Evolutionary conservation across 106 monocot species (phyloP).

Genomic region (Acorus gramineus): DNA sequence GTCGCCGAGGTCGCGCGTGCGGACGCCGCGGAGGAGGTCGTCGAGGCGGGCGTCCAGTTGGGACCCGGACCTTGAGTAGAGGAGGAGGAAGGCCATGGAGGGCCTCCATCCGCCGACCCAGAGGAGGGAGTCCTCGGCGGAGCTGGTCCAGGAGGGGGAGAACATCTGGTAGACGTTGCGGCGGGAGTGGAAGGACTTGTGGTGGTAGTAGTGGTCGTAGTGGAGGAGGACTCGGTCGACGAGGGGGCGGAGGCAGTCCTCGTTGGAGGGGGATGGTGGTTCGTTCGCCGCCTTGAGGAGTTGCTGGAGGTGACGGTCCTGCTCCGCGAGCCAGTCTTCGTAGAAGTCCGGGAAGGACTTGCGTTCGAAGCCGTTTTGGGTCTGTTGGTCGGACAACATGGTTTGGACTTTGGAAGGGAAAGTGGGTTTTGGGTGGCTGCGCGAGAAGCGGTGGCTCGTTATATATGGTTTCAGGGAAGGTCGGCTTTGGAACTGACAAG

Average conservation of each 20-base stretch:
- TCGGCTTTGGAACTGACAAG: too few relatives aligned
- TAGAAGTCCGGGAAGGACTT: slow-evolving; percentile 32
- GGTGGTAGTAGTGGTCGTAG: slow-evolving; percentile 59
- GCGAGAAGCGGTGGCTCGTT: too few relatives aligned
- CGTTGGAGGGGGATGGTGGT: neutral
- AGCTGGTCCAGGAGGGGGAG: slow-evolving; percentile 46
- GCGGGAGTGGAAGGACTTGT: slow-evolving; percentile 22
- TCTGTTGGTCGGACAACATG: too few relatives aligned
- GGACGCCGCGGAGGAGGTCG: slow-evolving; percentile 16
- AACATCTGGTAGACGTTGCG: slow-evolving; percentile 41
- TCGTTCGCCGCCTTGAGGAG: slow-evolving; percentile 20
- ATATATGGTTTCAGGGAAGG: too few relatives aligned
- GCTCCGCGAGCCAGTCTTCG: slow-evolving; percentile 37
- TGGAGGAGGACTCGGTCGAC: slow-evolving; percentile 30
- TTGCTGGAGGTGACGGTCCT: slow-evolving; percentile 24
- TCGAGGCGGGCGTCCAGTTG: slow-evolving; percentile 34
- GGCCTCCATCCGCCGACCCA: slow-evolving; percentile 81
- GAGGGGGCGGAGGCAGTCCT: slow-evolving; percentile 8
- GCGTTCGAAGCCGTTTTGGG: too few relatives aligned
- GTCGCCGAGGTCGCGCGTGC: slow-evolving; percentile 21
- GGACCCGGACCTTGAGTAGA: slow-evolving; percentile 61
- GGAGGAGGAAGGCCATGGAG: slow-evolving; percentile 41
- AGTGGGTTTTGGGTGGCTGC: too few relatives aligned
- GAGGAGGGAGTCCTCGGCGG: slow-evolving; percentile 50
- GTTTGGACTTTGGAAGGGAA: too few relatives aligned